phyloP scores from a whole-genome alignment of 2,329 filamentous ascomycete species.

The Ceratocystis cubensis region DNA sequence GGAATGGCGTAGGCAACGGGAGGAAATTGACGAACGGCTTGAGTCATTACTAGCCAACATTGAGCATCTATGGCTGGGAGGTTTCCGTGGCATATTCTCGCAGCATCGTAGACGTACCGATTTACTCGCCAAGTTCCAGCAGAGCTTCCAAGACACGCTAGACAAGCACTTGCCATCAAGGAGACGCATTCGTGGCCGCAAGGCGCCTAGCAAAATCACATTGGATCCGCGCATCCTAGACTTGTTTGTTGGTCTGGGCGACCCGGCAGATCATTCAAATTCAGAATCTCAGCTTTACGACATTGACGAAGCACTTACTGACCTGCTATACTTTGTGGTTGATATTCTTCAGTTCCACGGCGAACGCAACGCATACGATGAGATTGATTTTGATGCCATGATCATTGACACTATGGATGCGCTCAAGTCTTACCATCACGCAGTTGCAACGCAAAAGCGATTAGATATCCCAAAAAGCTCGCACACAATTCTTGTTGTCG shows the following conservation, averaged over 20 bases:
- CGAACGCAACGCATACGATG: conserved; percentile 91
- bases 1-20: conserved; percentile 81
- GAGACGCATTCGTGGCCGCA: conserved; percentile 43
- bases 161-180: conserved; percentile 79
- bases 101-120: conserved; percentile 51
- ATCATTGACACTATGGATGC: conserved; percentile 79
- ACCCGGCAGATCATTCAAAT: conserved; percentile 57
- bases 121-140: conserved; percentile 62
- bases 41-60: conserved; percentile 70
- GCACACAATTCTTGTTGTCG: conserved; percentile 80
- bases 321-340: conserved; percentile 89
- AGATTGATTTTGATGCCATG: conserved; percentile 91
- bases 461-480: conserved; percentile 32
- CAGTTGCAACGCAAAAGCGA: conserved; percentile 26
- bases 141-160: conserved; percentile 64
- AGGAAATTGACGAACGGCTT: conserved; percentile 64
- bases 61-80: conserved; percentile 87
- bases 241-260: conserved; percentile 76
- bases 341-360: conserved; percentile 95
- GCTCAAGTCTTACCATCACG: conserved; percentile 60
- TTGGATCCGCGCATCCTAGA: conserved; percentile 59
- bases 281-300: conserved; percentile 53
- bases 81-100: conserved; percentile 89
- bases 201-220: conserved; percentile 31
- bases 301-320: conserved; percentile 78